These are phyloP conservation scores for Amylocystis lapponica DNA, from an alignment of 768 basidiomycete species.

Conservation along the genomic window DNA sequence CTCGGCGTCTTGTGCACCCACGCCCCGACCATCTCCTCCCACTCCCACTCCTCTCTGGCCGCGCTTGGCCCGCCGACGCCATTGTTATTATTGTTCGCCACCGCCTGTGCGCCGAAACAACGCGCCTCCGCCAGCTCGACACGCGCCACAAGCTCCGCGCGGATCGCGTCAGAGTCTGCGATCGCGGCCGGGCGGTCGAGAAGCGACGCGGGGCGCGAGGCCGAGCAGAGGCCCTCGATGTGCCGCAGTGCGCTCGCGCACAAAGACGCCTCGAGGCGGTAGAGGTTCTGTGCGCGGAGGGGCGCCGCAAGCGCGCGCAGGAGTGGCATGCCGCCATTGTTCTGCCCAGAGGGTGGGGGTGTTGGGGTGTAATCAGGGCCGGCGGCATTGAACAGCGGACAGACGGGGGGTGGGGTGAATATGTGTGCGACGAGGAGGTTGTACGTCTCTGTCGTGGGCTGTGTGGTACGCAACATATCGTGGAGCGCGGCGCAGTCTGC, in stretches of 20 bases:
- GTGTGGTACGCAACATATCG: constrained; percentile 2
- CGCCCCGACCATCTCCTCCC: constrained; percentile 42
- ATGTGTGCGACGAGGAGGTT: constrained; percentile 10
- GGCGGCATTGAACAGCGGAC: too few species aligned
- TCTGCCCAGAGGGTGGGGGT: constrained; percentile 2
- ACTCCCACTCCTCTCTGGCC: constrained; percentile 34
- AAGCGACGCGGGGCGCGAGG: constrained; percentile 5
- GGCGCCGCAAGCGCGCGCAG: constrained; percentile 20
- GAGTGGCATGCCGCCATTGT: constrained; percentile 15
- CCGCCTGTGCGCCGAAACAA: constrained; percentile 31
- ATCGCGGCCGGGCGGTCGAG: constrained; percentile 9
- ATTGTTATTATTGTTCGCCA: background rate
- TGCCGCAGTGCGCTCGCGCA: constrained; percentile 46
- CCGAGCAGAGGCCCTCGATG: constrained; percentile 32
- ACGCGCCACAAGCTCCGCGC: constrained; percentile 35
- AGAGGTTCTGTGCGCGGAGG: constrained; percentile 31
- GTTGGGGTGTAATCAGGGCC: too few species aligned
- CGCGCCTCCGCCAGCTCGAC: constrained; percentile 48
- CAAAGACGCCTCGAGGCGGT: constrained; percentile 42
- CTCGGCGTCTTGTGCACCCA: constrained; percentile 38
- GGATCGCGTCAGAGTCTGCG: constrained; percentile 28
- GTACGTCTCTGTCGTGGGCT: constrained; percentile 8
- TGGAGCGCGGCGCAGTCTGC: background rate
- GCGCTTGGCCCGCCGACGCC: background rate
- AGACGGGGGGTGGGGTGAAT: constrained; percentile 6